A percentile compares a stretch with the other conserved stretches of the same genome.
Conservation (phyloP, 331 rosid species). For the Rosa hybrid region DNA sequence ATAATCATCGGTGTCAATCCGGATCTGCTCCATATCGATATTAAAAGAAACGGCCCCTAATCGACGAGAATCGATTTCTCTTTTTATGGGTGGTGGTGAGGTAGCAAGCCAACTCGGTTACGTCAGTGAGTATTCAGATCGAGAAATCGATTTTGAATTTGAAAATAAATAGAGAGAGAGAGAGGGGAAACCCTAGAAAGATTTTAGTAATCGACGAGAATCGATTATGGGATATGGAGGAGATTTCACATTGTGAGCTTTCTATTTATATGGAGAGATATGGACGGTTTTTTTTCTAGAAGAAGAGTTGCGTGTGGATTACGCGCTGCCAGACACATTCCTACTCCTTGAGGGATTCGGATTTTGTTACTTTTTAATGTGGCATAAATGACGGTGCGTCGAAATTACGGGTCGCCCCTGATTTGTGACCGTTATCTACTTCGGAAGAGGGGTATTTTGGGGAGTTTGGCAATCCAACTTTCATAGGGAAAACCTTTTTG, state of each 20-base stretch:
- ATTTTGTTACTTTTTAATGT: neutral
- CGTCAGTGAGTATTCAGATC: too few relatives aligned
- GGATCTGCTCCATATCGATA: neutral
- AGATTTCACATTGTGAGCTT: neutral
- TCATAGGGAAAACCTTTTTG: neutral
- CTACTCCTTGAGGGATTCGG: neutral
- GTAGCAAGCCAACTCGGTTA: neutral
- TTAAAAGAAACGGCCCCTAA: too few relatives aligned
- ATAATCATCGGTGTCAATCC: neutral
- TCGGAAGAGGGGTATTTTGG: neutral
- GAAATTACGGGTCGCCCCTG: neutral
- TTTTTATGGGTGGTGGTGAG: too few relatives aligned
- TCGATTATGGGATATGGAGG: neutral
- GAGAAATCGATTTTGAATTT: too few relatives aligned
- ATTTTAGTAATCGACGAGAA: neutral
- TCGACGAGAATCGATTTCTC: too few relatives aligned
- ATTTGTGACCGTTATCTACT: neutral
- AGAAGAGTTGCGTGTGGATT: neutral
- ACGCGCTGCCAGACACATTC: neutral
- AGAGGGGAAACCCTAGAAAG: neutral
- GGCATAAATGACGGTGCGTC: too few relatives aligned
- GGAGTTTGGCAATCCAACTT: neutral
- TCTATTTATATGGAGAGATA: neutral
- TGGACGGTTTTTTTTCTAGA: neutral
- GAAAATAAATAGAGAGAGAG: neutral